Percentiles rank a stretch among this genome's conserved stretches.
Evolutionary conservation across 257 asterid species (phyloP).

Genomic region (Verbascum thapsus): DNA sequence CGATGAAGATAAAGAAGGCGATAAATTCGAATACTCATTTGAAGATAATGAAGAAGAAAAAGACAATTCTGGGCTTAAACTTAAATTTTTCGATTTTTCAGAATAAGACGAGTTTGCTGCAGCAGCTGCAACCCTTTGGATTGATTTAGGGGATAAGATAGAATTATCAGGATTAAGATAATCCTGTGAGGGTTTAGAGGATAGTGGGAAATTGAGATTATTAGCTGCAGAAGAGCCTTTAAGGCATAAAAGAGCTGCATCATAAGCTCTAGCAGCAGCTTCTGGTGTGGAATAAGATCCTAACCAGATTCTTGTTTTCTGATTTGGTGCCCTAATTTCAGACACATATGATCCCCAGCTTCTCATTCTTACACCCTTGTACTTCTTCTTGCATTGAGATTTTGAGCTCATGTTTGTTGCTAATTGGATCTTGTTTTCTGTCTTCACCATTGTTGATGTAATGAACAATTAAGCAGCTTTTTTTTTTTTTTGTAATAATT

Average conservation of each 20-base stretch:
- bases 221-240: constrained; percentile 73
- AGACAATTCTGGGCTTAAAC: not conserved
- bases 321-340: constrained; percentile 93
- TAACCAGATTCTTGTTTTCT: constrained; percentile 87
- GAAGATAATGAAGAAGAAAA: constrained; percentile 1
- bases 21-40: not conserved
- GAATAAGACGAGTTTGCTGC: constrained; percentile 26
- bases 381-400: constrained; percentile 56
- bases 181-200: not conserved
- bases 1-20: constrained; percentile 31
- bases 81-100: not conserved
- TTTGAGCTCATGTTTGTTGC: constrained; percentile 22
- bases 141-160: constrained; percentile 68
- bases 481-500: too few species aligned
- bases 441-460: constrained; percentile 62
- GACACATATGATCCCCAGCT: constrained; percentile 96
- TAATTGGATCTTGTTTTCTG: constrained; percentile 40
- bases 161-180: constrained; percentile 20
- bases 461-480: too few species aligned
- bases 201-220: constrained; percentile 68
- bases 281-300: constrained; percentile 94
- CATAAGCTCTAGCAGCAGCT: constrained; percentile 97
- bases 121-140: constrained; percentile 62
- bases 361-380: constrained; percentile 96
- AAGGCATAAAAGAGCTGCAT: constrained; percentile 84